Conservation (phyloP, 2,329 filamentous ascomycete species). For the Paraphaeosphaeria sporulosa region DNA sequence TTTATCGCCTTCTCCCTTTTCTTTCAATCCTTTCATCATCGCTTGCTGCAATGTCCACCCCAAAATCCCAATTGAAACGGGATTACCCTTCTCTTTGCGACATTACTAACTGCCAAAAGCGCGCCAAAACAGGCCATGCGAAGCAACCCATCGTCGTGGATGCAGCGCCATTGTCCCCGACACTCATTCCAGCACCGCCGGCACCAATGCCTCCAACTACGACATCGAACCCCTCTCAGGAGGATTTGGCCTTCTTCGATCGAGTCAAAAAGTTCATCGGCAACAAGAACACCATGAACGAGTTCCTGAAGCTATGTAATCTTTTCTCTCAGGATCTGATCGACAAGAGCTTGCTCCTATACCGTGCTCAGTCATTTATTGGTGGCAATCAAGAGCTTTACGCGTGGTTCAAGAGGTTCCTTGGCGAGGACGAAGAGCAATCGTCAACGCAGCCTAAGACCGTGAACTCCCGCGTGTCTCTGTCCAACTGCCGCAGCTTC, state of each 20-base stretch:
- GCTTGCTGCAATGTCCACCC: not conserved
- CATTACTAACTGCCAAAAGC: constrained; percentile 56
- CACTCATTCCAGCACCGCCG: constrained; percentile 85
- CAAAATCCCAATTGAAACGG: not conserved
- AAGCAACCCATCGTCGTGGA: constrained; percentile 67
- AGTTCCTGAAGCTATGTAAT: constrained; percentile 97
- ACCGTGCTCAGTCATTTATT: constrained; percentile 85
- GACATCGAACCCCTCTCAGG: constrained; percentile 75
- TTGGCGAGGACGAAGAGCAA: constrained; percentile 74
- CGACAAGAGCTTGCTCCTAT: constrained; percentile 80
- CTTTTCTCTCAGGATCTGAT: constrained; percentile 93
- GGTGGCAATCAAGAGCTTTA: constrained; percentile 89
- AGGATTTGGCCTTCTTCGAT: constrained; percentile 94
- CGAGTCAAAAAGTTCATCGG: constrained; percentile 94
- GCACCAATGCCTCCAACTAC: constrained; percentile 83
- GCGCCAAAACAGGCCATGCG: constrained; percentile 72
- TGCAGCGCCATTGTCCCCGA: constrained; percentile 75
- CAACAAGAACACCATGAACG: constrained; percentile 90
- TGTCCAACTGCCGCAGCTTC: constrained; percentile 94
- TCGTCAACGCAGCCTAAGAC: constrained; percentile 63
- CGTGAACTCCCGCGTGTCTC: constrained; percentile 81
- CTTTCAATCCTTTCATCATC: not conserved
- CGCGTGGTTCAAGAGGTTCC: constrained; percentile 84
- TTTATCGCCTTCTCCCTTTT: not conserved
- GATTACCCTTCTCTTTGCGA: not conserved